Conservation (phyloP, 805 yeast genomes). For the Zygoascus flipseniorum region DNA sequence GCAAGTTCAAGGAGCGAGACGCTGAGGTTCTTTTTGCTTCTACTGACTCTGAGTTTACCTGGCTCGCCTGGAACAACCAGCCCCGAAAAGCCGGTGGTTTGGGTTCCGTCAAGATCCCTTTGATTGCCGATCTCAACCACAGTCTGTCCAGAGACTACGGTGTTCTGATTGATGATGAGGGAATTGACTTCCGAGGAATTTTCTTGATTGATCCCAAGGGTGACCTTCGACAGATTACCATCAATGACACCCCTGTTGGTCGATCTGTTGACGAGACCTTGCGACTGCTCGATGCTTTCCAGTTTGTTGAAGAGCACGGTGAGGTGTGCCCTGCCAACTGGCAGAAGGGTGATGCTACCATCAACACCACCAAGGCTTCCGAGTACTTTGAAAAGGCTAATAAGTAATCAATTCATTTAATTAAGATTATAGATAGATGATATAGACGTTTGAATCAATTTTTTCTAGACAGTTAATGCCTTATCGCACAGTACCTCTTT, state of each 20-base stretch:
- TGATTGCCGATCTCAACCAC: slow-evolving; percentile 96
- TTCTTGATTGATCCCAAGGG: slow-evolving; percentile 97
- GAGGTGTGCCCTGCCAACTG: slow-evolving; percentile 99
- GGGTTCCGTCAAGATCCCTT: slow-evolving; percentile 90
- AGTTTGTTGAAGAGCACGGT: slow-evolving; percentile 98
- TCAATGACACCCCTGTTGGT: slow-evolving; percentile 99
- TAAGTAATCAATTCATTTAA: slow-evolving; percentile 22
- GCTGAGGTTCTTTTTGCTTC: slow-evolving; percentile 91
- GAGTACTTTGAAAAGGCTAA: slow-evolving; percentile 65
- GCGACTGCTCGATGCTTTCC: slow-evolving; percentile 98
- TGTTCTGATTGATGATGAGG: slow-evolving; percentile 92
- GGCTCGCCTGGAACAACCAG: slow-evolving; percentile 96
- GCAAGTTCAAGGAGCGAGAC: slow-evolving; percentile 79
- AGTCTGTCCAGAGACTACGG: slow-evolving; percentile 91
- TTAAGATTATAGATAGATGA: not conserved
- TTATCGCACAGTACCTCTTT: too few species aligned
- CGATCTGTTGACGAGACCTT: slow-evolving; percentile 97
- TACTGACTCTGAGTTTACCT: slow-evolving; percentile 96
- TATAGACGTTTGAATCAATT: too few species aligned
- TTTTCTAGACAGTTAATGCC: too few species aligned
- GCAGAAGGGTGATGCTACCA: slow-evolving; percentile 91
- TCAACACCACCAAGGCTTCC: slow-evolving; percentile 70
- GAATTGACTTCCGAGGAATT: slow-evolving; percentile 96
- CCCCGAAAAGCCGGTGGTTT: slow-evolving; percentile 97
- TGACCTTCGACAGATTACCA: slow-evolving; percentile 87